These are phyloP conservation scores for Patellifolia procumbens DNA, from an alignment of 179 eudicot species.

Conservation along the genomic window DNA sequence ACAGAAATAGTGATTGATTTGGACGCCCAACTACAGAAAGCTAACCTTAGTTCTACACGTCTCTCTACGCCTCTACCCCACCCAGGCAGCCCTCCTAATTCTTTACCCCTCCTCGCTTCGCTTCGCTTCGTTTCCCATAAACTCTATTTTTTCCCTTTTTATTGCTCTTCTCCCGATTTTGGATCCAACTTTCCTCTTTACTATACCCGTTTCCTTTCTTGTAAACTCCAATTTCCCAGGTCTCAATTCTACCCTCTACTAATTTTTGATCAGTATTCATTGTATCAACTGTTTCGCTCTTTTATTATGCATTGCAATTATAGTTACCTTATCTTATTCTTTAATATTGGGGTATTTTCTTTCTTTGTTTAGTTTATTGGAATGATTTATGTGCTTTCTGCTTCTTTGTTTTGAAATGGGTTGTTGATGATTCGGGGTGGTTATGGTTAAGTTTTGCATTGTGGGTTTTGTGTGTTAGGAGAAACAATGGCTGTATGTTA, in stretches of 20 bases:
- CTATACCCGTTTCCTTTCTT: neutral
- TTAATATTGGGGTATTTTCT: too few species aligned
- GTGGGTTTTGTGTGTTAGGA: conserved; percentile 6
- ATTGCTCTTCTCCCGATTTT: conserved; percentile 18
- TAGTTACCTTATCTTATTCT: neutral
- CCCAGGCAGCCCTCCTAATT: too few species aligned
- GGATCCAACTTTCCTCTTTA: conserved; percentile 19
- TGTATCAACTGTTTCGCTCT: neutral
- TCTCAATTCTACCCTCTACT: neutral
- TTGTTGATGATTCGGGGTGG: neutral
- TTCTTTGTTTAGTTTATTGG: neutral
- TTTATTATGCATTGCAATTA: neutral
- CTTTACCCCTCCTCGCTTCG: conserved; percentile 3
- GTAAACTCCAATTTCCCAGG: conserved; percentile 17
- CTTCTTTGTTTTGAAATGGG: neutral
- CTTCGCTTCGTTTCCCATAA: conserved; percentile 1
- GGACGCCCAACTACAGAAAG: too few species aligned
- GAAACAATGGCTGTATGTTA: neutral
- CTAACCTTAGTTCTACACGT: too few species aligned
- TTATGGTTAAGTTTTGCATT: conserved; percentile 19
- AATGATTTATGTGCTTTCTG: neutral
- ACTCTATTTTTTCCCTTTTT: neutral
- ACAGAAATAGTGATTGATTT: too few species aligned
- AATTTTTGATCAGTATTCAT: neutral
- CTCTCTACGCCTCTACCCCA: too few species aligned